Conservation (phyloP, 1,284 basidiomycete genomes). For the Ceratobasidium sp. region DNA sequence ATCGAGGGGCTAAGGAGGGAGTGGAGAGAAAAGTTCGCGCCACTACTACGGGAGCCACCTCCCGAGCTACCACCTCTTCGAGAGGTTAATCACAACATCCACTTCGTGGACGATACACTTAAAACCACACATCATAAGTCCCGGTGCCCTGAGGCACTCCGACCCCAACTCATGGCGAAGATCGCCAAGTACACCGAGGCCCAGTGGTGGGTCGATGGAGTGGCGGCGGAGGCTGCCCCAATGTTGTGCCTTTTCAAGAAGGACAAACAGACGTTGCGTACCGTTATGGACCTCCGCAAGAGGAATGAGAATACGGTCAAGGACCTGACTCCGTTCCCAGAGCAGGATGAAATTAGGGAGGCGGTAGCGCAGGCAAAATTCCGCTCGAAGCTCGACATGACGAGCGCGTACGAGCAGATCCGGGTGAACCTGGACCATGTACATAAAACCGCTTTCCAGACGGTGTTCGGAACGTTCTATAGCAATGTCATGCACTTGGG, state of each 20-base stretch:
- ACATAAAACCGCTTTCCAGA: conserved; percentile 46
- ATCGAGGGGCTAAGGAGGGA: conserved; percentile 49
- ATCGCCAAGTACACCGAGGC: conserved; percentile 39
- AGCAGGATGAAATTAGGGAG: conserved; percentile 52
- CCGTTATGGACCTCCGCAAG: conserved; percentile 57
- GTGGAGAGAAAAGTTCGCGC: background rate
- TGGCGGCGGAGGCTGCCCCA: conserved; percentile 52
- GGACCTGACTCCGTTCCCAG: conserved; percentile 56
- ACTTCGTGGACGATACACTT: conserved; percentile 22
- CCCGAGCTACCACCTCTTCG: conserved; percentile 9
- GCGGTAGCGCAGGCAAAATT: conserved; percentile 48
- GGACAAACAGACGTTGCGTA: conserved; percentile 41
- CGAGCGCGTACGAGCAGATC: conserved; percentile 56
- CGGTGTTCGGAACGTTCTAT: conserved; percentile 55
- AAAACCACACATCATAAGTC: background rate
- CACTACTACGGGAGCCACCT: background rate
- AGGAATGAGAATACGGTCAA: conserved; percentile 56
- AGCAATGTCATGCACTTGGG: conserved; percentile 54
- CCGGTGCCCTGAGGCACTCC: conserved; percentile 23
- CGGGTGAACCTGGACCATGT: conserved; percentile 53
- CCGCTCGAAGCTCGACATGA: conserved; percentile 53
- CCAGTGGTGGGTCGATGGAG: conserved; percentile 52
- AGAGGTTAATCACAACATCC: conserved; percentile 40
- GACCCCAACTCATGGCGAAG: conserved; percentile 49
- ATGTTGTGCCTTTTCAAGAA: conserved; percentile 56